Evolutionary conservation across 2,329 filamentous ascomycete species (phyloP), one percentile per base, ranked within the genome.

Genomic region (Ascochyta rabiei): DNA sequence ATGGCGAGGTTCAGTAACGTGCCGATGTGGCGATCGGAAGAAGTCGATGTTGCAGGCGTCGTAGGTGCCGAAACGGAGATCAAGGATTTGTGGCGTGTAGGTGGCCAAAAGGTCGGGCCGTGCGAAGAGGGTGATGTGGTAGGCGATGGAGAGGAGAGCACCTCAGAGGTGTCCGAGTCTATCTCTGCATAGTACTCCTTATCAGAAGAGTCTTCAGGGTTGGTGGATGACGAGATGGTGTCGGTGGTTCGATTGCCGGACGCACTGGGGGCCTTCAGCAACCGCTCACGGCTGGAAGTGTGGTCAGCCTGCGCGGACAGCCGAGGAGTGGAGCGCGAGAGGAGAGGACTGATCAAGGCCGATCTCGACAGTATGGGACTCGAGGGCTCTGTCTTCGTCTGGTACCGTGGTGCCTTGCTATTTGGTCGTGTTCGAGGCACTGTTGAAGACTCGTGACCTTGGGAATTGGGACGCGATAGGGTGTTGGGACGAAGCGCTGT

Each of bases 401-500:
- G 57, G 28, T 68, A 68, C 13, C 57, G 67, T 6, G 60, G 55
- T 16, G 57, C 54, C 48, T 73, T 71, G 31, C 64, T 58, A 18
- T 59, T 56, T 6, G 66, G 60, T 23, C 59, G 61, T 8, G 56
- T 53, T 7, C 62, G 63, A 37, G 57, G 52, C 15, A 45, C 46
- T 13, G 56, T 51, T 1, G 56, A 37, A 6, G 58, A 39, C 4
- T 68, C 60, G n/a, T 63, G 53, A n/a, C 66, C 70, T 44, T 70
- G 66, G 3, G 67, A 69, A 19, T 50, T 57, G 1, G 72, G 68
- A 12, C 71, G 57, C 28, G 45, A 59, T 35, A 70, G 56, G 16
- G 60, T 64, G n/a, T 61, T 65, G 6, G 69, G 45, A 9, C 65
- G 64, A 12, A 66, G 57, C 42, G 71, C 69, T 21, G 84, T 81